These are phyloP conservation scores for Candida cerambycidarum DNA, from an alignment of 805 yeast species.

Conservation along the genomic window DNA sequence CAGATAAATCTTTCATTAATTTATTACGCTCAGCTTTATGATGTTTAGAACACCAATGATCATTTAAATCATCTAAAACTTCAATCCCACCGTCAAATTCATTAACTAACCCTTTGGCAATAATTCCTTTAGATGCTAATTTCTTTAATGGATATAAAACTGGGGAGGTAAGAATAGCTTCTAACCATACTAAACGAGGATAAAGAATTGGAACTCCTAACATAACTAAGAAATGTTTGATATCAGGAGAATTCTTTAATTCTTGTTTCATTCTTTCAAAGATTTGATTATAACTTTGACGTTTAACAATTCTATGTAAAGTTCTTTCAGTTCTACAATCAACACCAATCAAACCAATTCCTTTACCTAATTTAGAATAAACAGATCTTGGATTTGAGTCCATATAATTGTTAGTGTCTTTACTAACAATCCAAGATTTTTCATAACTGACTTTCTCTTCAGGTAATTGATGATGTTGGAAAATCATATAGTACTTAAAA, in stretches of 20 bases:
- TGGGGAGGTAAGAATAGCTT: constrained; percentile 64
- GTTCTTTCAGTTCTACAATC: constrained; percentile 94
- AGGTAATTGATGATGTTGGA: constrained; percentile 78
- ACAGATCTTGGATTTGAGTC: constrained; percentile 64
- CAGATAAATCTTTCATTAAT: constrained; percentile 59
- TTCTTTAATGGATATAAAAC: constrained; percentile 60
- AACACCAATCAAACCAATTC: constrained; percentile 70
- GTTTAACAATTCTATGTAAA: constrained; percentile 52
- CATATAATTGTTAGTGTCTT: constrained; percentile 64
- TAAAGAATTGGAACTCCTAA: constrained; percentile 94
- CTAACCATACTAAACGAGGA: constrained; percentile 92
- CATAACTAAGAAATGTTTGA: constrained; percentile 78
- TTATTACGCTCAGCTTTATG: constrained; percentile 85
- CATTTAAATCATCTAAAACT: constrained; percentile 88
- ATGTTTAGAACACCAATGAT: constrained; percentile 91
- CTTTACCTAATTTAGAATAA: constrained; percentile 71
- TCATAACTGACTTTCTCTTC: constrained; percentile 39
- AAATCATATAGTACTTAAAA: constrained; percentile 81
- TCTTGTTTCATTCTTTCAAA: constrained; percentile 64
- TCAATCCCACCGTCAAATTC: constrained; percentile 92
- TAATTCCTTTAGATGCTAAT: constrained; percentile 58
- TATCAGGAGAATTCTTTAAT: constrained; percentile 46
- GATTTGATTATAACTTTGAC: constrained; percentile 55
- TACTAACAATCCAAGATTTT: constrained; percentile 54
- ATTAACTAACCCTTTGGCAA: constrained; percentile 74